phyloP scores from a whole-genome alignment of 257 asterid genomes.

The Orobanche coerulescens region DNA sequence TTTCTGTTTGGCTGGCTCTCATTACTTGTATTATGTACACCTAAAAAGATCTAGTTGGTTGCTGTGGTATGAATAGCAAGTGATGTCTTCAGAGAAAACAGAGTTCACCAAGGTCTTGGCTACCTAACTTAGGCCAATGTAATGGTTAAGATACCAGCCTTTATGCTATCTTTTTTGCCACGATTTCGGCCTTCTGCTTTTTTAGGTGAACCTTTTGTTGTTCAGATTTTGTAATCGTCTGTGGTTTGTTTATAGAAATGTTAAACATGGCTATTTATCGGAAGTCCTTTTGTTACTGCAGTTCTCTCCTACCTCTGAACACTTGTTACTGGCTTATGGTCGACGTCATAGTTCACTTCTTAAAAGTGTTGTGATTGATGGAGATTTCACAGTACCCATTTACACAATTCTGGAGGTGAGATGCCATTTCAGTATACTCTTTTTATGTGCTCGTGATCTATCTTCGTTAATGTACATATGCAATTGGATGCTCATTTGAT shows the following conservation, averaged over 20 bases:
- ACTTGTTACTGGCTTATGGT: constrained; percentile 91
- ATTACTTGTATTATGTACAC: not conserved
- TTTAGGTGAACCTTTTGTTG: constrained; percentile 1
- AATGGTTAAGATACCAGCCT: not conserved
- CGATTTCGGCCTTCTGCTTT: constrained; percentile 5
- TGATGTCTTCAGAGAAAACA: constrained; percentile 8
- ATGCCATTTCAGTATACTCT: constrained; percentile 10
- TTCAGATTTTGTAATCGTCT: constrained; percentile 3
- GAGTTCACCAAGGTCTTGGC: not conserved
- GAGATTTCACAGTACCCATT: constrained; percentile 71
- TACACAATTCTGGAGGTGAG: constrained; percentile 91
- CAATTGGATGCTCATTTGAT: not conserved
- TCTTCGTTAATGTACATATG: not conserved
- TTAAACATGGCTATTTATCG: constrained; percentile 4
- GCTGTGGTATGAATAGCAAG: constrained; percentile 3
- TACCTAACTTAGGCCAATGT: not conserved
- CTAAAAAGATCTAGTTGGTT: not conserved
- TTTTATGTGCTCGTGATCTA: constrained; percentile 6
- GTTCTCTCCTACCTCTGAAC: constrained; percentile 95
- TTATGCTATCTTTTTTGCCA: not conserved
- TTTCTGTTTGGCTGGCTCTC: not conserved
- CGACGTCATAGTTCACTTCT: constrained; percentile 90
- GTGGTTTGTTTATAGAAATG: constrained; percentile 1
- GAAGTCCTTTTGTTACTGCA: constrained; percentile 31
- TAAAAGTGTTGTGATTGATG: constrained; percentile 81